Conservation (phyloP, 768 basidiomycete species). For the Gloeostereum incarnatum region DNA sequence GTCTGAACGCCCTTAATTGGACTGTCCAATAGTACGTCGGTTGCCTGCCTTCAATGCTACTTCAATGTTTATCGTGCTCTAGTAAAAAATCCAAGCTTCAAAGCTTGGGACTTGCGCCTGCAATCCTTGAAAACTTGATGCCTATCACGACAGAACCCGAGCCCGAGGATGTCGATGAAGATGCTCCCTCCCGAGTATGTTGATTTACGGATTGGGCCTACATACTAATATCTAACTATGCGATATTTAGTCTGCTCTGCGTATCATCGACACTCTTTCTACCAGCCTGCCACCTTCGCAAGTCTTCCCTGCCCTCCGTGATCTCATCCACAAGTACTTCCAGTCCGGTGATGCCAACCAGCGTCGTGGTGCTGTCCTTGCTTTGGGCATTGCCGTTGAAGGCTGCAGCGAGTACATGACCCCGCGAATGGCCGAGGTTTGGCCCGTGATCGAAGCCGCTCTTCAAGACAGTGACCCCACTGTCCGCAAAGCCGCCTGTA, state of each 20-base stretch:
- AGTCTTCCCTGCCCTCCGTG: slow-evolving; percentile 88
- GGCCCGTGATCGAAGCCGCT: slow-evolving; percentile 90
- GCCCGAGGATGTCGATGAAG: slow-evolving; percentile 89
- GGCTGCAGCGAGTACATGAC: slow-evolving; percentile 98
- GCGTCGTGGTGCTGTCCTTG: slow-evolving; percentile 90
- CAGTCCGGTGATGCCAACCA: slow-evolving; percentile 65
- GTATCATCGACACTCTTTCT: slow-evolving; percentile 87
- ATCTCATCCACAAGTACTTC: slow-evolving; percentile 79
- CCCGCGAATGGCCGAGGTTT: slow-evolving; percentile 82
- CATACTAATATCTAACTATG: background rate
- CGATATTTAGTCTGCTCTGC: slow-evolving; percentile 69
- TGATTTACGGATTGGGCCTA: background rate
- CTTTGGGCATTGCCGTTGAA: slow-evolving; percentile 92
- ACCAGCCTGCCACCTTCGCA: slow-evolving; percentile 90
- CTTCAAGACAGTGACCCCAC: slow-evolving; percentile 74
- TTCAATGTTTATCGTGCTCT: slow-evolving; percentile 9
- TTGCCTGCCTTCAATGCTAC: background rate
- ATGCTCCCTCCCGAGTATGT: slow-evolving; percentile 82
- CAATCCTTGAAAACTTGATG: slow-evolving; percentile 87
- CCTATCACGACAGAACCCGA: slow-evolving; percentile 92
- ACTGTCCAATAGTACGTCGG: slow-evolving; percentile 83
- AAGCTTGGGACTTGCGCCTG: slow-evolving; percentile 69
- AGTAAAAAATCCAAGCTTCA: slow-evolving; percentile 98
- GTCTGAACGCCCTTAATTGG: slow-evolving; percentile 92
- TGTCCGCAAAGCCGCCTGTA: slow-evolving; percentile 93